A percentile compares a stretch with the other conserved stretches of the same genome.
phyloP scores from a whole-genome alignment of 192 early-diverging fungal genomes.

The Coemansia sp. region DNA sequence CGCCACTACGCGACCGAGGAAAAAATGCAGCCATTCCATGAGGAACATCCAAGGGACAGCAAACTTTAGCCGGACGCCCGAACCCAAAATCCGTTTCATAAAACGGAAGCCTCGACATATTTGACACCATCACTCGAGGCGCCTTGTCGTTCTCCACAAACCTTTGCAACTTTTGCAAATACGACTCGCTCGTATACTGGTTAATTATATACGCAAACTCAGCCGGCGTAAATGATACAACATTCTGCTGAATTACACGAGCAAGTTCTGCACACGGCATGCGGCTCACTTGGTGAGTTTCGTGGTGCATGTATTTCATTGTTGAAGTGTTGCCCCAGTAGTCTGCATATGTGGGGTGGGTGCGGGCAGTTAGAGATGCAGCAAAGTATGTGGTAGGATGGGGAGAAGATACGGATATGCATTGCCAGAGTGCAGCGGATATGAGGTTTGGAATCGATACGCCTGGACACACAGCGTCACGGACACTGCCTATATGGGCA shows the following conservation, averaged over 20 bases:
- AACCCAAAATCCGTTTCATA: constrained; percentile 30
- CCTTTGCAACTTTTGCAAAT: background rate
- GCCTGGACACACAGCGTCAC: background rate
- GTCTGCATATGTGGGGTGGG: constrained; percentile 1
- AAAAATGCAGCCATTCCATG: constrained; percentile 10
- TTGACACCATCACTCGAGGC: constrained; percentile 9
- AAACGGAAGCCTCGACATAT: constrained; percentile 13
- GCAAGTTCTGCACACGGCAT: background rate
- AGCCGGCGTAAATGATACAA: constrained; percentile 4
- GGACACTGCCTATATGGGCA: background rate
- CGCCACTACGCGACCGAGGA: constrained; percentile 6
- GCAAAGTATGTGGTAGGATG: constrained; percentile 15
- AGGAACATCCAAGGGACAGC: constrained; percentile 3
- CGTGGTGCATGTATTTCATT: constrained; percentile 7
- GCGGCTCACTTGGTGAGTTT: background rate
- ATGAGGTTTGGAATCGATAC: constrained; percentile 23
- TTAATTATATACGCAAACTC: constrained; percentile 18
- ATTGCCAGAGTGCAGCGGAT: constrained; percentile 21
- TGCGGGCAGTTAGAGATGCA: constrained; percentile 18
- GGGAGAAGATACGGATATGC: background rate
- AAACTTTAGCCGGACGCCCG: constrained; percentile 11
- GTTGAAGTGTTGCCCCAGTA: constrained; percentile 29
- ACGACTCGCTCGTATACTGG: background rate
- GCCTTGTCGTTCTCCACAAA: constrained; percentile 6
- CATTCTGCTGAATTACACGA: constrained; percentile 3